Conservation (phyloP, 177 flowering plant genomes). For the Vitis hybrid region DNA sequence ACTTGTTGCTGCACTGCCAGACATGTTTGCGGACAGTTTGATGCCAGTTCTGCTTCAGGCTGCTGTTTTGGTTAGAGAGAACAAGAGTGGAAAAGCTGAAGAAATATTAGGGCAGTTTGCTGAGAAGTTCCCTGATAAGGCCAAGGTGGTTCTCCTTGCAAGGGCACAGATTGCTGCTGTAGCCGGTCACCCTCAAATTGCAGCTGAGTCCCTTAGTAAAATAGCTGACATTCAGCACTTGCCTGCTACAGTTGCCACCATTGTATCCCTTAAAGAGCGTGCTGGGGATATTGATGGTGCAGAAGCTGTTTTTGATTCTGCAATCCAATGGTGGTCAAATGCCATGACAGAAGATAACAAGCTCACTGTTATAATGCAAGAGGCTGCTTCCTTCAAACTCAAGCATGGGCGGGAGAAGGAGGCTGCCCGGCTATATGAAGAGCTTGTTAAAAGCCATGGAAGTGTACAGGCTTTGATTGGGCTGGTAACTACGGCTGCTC, state of each 20-base stretch:
- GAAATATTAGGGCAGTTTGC: slow-evolving; percentile 68
- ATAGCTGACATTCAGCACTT: slow-evolving; percentile 83
- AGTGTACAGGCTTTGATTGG: slow-evolving; percentile 80
- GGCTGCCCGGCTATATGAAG: slow-evolving; percentile 65
- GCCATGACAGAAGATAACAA: slow-evolving; percentile 81
- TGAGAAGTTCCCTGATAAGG: slow-evolving; percentile 60
- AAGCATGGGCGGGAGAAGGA: slow-evolving; percentile 81
- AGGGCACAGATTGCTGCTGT: slow-evolving; percentile 91
- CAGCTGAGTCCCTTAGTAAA: slow-evolving; percentile 73
- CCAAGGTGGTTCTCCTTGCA: slow-evolving; percentile 61
- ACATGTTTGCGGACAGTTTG: slow-evolving; percentile 63
- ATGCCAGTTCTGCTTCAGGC: slow-evolving; percentile 76
- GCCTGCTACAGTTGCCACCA: slow-evolving; percentile 94
- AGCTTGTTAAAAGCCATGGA: slow-evolving; percentile 68
- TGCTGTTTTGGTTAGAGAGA: slow-evolving; percentile 80
- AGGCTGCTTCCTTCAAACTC: slow-evolving; percentile 88
- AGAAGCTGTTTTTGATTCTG: slow-evolving; percentile 64
- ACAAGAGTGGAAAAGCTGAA: slow-evolving; percentile 77
- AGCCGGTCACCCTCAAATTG: slow-evolving; percentile 72
- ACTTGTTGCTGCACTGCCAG: slow-evolving; percentile 53
- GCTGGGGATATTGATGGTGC: slow-evolving; percentile 87
- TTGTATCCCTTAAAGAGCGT: slow-evolving; percentile 83
- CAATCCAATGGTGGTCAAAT: slow-evolving; percentile 78
- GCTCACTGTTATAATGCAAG: slow-evolving; percentile 63
- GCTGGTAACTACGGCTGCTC: slow-evolving; percentile 76